Percentiles rank a stretch among this genome's conserved stretches.
These are phyloP conservation scores for Chaetomium sp. DNA, from an alignment of 2,329 filamentous ascomycete genomes.

Conservation along the genomic window DNA sequence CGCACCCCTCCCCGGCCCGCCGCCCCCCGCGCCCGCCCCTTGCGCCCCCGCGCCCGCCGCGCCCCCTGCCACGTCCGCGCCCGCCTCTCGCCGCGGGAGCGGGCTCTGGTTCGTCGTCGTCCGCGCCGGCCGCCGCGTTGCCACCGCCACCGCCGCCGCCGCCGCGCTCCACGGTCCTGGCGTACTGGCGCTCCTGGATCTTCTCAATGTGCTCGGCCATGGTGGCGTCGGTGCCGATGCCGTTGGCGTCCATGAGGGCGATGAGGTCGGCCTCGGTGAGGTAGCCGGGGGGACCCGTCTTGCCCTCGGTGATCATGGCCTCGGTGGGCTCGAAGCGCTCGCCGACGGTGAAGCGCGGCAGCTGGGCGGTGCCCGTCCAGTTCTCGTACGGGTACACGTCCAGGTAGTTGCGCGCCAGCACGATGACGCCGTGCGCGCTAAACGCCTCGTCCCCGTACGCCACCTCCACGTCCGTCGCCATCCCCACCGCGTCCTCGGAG, in stretches of 20 bases:
- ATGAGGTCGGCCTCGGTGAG: constrained; percentile 95
- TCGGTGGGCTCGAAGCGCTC: constrained; percentile 87
- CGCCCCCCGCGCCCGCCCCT: constrained; percentile 44
- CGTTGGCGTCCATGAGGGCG: constrained; percentile 96
- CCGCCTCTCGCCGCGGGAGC: constrained; percentile 41
- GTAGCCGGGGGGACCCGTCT: constrained; percentile 81
- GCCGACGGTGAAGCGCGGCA: constrained; percentile 77
- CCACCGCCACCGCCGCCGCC: constrained; percentile 28
- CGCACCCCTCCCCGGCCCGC: constrained; percentile 58
- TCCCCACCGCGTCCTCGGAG: constrained; percentile 87
- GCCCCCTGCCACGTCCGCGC: constrained; percentile 51
- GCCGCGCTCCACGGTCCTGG: constrained; percentile 60
- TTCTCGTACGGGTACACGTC: constrained; percentile 96
- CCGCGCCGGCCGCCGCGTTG: constrained; percentile 38
- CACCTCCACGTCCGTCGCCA: constrained; percentile 82
- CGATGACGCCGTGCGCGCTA: constrained; percentile 77
- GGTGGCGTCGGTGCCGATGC: constrained; percentile 96
- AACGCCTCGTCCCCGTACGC: constrained; percentile 83
- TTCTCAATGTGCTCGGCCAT: constrained; percentile 99
- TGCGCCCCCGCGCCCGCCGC: constrained; percentile 52
- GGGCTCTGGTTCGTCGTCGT: constrained; percentile 44
- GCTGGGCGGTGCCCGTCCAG: constrained; percentile 83
- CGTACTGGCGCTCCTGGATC: constrained; percentile 89
- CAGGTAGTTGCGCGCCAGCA: constrained; percentile 87
- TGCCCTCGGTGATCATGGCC: constrained; percentile 86